Evolutionary conservation across 192 early-diverging fungal genomes (phyloP).

Genomic region (Backusella morwellensis): DNA sequence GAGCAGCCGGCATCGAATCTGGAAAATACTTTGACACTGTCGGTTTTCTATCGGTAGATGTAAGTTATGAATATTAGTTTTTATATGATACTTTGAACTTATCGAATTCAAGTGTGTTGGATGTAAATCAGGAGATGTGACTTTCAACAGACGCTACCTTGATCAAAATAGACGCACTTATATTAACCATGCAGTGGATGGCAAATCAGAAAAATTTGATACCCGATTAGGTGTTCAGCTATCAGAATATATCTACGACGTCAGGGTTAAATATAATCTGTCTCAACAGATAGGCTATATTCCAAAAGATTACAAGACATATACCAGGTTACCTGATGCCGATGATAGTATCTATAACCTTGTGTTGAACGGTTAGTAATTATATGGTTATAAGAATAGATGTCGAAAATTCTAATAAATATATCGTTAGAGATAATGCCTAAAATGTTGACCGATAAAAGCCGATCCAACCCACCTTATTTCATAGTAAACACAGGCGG

Average conservation of each 20-base stretch:
- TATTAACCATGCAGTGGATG: conserved; percentile 44
- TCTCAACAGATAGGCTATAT: conserved; percentile 41
- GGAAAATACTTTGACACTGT: conserved; percentile 60
- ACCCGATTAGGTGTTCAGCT: conserved; percentile 38
- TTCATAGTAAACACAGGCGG: conserved; percentile 45
- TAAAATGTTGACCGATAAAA: conserved; percentile 29
- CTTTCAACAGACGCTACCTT: conserved; percentile 49
- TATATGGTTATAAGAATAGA: neutral
- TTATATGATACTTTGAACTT: neutral
- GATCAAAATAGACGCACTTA: conserved; percentile 52
- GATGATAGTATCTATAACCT: conserved; percentile 36
- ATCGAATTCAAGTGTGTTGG: neutral
- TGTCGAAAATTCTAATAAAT: neutral
- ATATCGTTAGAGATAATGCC: conserved; percentile 30
- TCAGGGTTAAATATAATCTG: conserved; percentile 31
- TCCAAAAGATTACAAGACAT: conserved; percentile 53
- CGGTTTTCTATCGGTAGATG: conserved; percentile 49
- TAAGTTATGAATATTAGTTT: neutral
- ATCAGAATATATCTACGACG: conserved; percentile 34
- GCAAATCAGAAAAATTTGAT: conserved; percentile 30
- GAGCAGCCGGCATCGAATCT: conserved; percentile 43
- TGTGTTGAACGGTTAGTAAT: conserved; percentile 24
- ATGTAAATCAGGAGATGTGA: conserved; percentile 30
- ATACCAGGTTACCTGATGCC: conserved; percentile 35
- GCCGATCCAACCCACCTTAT: conserved; percentile 38